Base-by-base conservation (phyloP, 176 grass and related monocot genomes). In the Hsuehochloa calcarea region DNA sequence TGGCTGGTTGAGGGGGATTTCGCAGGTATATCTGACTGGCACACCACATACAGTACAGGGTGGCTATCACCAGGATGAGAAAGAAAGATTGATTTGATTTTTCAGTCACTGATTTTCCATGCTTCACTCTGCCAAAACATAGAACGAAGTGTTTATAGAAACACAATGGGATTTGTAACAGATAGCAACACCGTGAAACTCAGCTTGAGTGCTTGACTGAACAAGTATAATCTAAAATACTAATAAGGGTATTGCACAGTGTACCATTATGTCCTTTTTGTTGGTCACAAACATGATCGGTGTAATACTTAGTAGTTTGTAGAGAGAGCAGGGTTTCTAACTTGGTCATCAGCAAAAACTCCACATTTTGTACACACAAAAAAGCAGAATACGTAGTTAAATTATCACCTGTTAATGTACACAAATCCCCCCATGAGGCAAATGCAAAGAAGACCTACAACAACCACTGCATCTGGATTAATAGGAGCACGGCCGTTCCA, bases 11-110 rank as follows among this genome's bases (percentile, higher is more conserved):
- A 70, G 85, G 89, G 49, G 92, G 90, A 40, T 93, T 83, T 55
- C 89, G 52, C 72, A 92, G 80, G 82, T 97, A 97, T 93, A 95
- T 97, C 79, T 97, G 92, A 84, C 81, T 84, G 25, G 89, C 90
- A 76, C 91, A 97, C 92, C 95, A 97, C 66, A 95, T 85, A 65
- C 82, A 93, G 82, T 97, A 95, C 46, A 97, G 75, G 59, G 56
- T 85, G 54, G 85, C 91, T 84, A 93, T 91, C 68, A 67, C 66
- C 44, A 90, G 64, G 69, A 93, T 86, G 77, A 97, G 91, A 56
- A 86, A 70, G 64, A 95, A 87, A 19, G 87, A 91, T 37, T 93
- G 87, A 35, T 97, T 93, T 63, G 95, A 97, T 83, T 90, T 97
- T 80, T 79, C 79, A 55, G 66, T 81, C 19, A 80, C 37, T 10